Evolutionary conservation across 2,329 filamentous ascomycete genomes (phyloP), one percentile per base, ranked within the genome.

Genomic region (Aspergillus sp.): DNA sequence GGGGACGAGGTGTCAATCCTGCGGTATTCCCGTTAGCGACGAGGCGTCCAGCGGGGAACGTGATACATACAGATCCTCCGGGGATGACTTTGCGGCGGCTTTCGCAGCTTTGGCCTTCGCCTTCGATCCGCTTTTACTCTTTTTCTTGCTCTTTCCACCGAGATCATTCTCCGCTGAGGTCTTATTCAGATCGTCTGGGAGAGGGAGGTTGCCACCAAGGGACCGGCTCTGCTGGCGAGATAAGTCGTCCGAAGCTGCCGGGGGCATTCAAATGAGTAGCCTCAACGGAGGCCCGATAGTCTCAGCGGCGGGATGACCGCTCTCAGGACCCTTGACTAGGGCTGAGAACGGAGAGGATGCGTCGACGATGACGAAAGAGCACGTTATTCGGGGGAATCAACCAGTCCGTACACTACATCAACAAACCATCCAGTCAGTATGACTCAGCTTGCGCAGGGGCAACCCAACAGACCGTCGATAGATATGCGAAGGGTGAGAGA

Each of bases 221-320:
- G 64, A 69, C 63, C 59, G 71, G 63, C 61, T 70, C 36, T 69
- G 65, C 57, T 69, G 71, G 63, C 64, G 67, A 59, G 67, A 68
- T 51, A 64, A 54, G 58, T 70, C 65, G 66, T 72, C 71, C 61
- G 70, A 70, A 52, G 67, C 66, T 64, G 64, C 70, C 62, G 71
- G 70, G 67, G 67, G 71, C 73, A 75, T 75, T 66, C 69, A 75
- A 74, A 63, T 66, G 59, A 55, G 59, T 61, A 67, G 67, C 68
- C 65, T 55, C 49, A 47, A 45, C 23, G 50, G 64, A 66, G 66
- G 64, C 67, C 60, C 60, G 45, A 40, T 23, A 23, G 31, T 47
- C 32, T 57, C 43, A 44, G 34, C 38, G 34, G 34, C 49, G 50
- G 36, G 44, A 56, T 45, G 46, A 56, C 68, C 66, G 67, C 63